Base-by-base conservation (phyloP, 331 rosid species). In the Dryas integrifolia region DNA sequence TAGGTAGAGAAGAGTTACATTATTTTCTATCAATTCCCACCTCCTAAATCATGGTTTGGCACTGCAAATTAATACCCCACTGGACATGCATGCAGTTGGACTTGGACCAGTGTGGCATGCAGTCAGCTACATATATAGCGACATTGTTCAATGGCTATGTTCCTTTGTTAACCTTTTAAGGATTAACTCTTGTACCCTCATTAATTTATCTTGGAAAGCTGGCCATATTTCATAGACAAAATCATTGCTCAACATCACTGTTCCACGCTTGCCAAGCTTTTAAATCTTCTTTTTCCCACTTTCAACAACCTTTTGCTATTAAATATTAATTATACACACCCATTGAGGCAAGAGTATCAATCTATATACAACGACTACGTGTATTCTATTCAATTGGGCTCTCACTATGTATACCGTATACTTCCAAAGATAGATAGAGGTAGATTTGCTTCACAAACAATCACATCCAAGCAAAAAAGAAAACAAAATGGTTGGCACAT, bases 211-310 rank as follows among this genome's bases (percentile, higher is more conserved):
- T 78, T 70, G 76, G 72, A 85, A 92, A 86, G 89, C 52, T 82
- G 77, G 58, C 67, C 79, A 67, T 75, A 59, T 56, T 75, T 71
- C 65, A 74, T 50, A 57, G 91, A 90, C 96, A 90, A 80, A 86
- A 90, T 92, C 86, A 92, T 92, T 90, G 85, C 88, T 51, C 51
- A 78, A 69, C 85, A 81, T 45, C 71, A 84, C 82, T 66, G 65
- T 86, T 85, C 79, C 96, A 73, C 77, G 84, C 87, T 85, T 82
- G 74, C 58, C 72, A 80, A 62, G 64, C 50, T 82, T 80, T 82
- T 70, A 70, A 79, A 72, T 79, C 76, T 74, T 38, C 66, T 76
- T 73, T 70, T 68, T 35, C 38, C 73, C 72, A 73, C 69, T 77
- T 85, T 77, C 44, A 65, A 73, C 30, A 68, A 30, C 77, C 76